phyloP scores from a whole-genome alignment of 2,329 filamentous ascomycete species.

The Aspergillus fructus region DNA sequence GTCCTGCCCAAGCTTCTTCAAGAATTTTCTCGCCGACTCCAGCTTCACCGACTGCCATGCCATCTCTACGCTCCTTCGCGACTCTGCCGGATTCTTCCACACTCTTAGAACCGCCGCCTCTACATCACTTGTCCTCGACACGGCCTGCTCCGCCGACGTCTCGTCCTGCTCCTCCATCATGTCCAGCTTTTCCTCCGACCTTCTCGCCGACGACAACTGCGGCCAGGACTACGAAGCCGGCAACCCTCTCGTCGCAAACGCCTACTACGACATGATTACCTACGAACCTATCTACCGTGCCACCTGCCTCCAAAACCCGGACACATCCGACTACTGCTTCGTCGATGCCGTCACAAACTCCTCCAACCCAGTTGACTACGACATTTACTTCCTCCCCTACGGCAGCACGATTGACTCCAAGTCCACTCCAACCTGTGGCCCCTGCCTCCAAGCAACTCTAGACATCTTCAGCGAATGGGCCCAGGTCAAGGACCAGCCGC shows the following conservation, averaged over 20 bases:
- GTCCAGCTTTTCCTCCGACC: slow-evolving; percentile 61
- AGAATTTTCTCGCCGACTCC: slow-evolving; percentile 62
- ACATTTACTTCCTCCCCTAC: slow-evolving; percentile 82
- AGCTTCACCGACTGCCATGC: slow-evolving; percentile 76
- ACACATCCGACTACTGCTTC: slow-evolving; percentile 70
- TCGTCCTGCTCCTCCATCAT: slow-evolving; percentile 67
- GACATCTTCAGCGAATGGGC: slow-evolving; percentile 71
- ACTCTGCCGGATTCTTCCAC: slow-evolving; percentile 81
- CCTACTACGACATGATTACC: slow-evolving; percentile 71
- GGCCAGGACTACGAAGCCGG: slow-evolving; percentile 65
- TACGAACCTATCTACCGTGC: slow-evolving; percentile 79
- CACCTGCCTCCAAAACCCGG: slow-evolving; percentile 71
- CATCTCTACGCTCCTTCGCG: slow-evolving; percentile 80
- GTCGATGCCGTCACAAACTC: slow-evolving; percentile 79
- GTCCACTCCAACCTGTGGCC: slow-evolving; percentile 70
- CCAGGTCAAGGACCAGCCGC: slow-evolving; percentile 62
- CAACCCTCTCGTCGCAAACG: slow-evolving; percentile 70
- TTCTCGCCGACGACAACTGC: slow-evolving; percentile 66
- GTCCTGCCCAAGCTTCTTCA: slow-evolving; percentile 59
- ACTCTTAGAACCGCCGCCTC: slow-evolving; percentile 68
- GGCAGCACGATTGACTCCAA: slow-evolving; percentile 68
- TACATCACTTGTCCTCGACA: slow-evolving; percentile 76
- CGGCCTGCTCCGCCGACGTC: slow-evolving; percentile 69
- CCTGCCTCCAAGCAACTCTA: slow-evolving; percentile 80
- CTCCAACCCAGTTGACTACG: slow-evolving; percentile 67